Percentiles rank a stretch among this genome's conserved stretches.
phyloP scores from a whole-genome alignment of 2,329 filamentous ascomycete species.

The Trichoderma guizhouense region DNA sequence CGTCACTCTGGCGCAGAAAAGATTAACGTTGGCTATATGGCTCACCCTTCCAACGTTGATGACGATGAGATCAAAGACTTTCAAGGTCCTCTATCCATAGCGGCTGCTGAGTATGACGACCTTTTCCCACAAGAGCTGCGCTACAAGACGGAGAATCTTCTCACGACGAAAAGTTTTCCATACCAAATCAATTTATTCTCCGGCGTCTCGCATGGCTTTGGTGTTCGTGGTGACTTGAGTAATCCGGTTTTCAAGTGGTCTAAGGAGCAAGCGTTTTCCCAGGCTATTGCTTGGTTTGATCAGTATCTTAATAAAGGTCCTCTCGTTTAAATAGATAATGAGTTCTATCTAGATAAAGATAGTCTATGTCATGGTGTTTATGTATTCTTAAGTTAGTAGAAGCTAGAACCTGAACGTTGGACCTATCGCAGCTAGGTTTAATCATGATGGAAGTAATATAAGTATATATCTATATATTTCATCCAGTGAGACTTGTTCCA shows the following conservation, averaged over 20 bases:
- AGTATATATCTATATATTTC: too few relatives aligned
- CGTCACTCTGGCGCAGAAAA: constrained; percentile 56
- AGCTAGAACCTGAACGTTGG: too few relatives aligned
- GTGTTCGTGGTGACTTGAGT: constrained; percentile 60
- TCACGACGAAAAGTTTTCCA: constrained; percentile 48
- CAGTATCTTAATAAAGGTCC: background rate
- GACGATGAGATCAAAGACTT: constrained; percentile 58
- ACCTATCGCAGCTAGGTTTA: too few relatives aligned
- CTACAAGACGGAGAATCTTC: constrained; percentile 55
- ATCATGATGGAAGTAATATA: too few relatives aligned
- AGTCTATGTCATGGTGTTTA: too few relatives aligned
- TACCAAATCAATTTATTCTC: constrained; percentile 71
- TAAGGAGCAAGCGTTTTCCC: constrained; percentile 74
- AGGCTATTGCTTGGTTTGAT: constrained; percentile 61
- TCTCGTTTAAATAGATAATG: too few relatives aligned
- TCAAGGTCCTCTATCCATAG: constrained; percentile 55
- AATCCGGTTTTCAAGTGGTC: constrained; percentile 57
- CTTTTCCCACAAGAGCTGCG: constrained; percentile 58
- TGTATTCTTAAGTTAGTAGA: too few relatives aligned
- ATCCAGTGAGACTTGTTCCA: too few relatives aligned
- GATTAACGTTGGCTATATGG: constrained; percentile 58
- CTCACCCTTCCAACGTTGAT: constrained; percentile 62
- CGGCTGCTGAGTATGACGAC: constrained; percentile 59
- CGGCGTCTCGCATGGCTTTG: constrained; percentile 70
- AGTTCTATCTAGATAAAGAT: too few relatives aligned